phyloP scores from a whole-genome alignment of 345 rosid species.

The Raphanus sativus region DNA sequence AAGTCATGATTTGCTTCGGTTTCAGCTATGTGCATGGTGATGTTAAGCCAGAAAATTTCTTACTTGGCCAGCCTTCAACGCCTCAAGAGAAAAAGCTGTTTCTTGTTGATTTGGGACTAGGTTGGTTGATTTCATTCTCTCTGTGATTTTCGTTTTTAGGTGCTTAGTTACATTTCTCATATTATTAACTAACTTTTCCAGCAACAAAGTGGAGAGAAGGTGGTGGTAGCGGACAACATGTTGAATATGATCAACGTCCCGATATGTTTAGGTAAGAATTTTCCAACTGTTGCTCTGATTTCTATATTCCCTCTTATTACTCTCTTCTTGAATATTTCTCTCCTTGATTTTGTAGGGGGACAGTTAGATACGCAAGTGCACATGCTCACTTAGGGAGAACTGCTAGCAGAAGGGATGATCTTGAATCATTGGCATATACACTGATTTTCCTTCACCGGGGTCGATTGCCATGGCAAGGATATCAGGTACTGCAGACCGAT shows the following conservation, averaged over 20 bases:
- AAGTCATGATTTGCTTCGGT: conserved; percentile 18
- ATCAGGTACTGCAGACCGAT: conserved; percentile 59
- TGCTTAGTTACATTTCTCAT: conserved; percentile 12
- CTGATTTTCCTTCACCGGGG: conserved; percentile 89
- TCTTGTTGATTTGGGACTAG: conserved; percentile 96
- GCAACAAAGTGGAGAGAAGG: conserved; percentile 95
- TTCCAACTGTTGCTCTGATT: neutral
- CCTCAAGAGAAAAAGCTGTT: conserved; percentile 80
- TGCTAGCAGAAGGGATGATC: conserved; percentile 97
- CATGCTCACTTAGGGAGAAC: conserved; percentile 99
- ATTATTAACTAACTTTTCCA: conserved; percentile 38
- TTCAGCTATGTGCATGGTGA: conserved; percentile 94
- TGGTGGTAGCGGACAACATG: conserved; percentile 69
- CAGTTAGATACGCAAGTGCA: conserved; percentile 95
- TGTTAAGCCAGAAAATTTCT: conserved; percentile 93
- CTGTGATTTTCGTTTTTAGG: conserved; percentile 13
- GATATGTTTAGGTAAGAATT: conserved; percentile 88
- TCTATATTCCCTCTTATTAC: neutral
- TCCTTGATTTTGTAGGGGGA: conserved; percentile 59
- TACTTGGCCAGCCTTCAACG: conserved; percentile 92
- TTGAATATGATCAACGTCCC: conserved; percentile 97
- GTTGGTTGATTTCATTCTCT: conserved; percentile 33
- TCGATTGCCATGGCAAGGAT: conserved; percentile 99
- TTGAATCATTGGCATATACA: conserved; percentile 95
- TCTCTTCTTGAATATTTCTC: conserved; percentile 8